phyloP scores from a whole-genome alignment of 345 rosid genomes.

The Erucastrum elatum region DNA sequence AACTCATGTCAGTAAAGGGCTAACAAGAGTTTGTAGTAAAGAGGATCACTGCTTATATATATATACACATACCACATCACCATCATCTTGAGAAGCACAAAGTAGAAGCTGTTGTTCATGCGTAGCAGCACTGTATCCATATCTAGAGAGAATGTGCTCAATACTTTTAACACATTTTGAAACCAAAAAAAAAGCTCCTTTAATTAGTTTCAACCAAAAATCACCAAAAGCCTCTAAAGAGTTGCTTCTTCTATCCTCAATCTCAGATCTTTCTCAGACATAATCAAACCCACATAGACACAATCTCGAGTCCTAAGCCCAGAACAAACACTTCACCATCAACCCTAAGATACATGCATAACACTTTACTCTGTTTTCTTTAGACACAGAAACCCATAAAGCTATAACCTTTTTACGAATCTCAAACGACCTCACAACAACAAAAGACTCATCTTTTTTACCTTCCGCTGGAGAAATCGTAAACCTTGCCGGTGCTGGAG shows the following conservation, averaged over 20 bases:
- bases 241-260: not conserved
- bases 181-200: not conserved
- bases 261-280: not conserved
- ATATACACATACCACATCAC: conserved; percentile 15
- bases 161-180: conserved; percentile 23
- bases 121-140: conserved; percentile 21
- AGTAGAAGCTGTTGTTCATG: conserved; percentile 25
- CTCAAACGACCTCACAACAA: not conserved
- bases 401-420: not conserved
- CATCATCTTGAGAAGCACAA: conserved; percentile 22
- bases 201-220: conserved; percentile 4
- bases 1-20: not conserved
- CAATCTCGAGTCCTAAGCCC: not conserved
- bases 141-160: conserved; percentile 29
- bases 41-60: not conserved
- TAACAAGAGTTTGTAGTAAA: not conserved
- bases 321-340: not conserved
- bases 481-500: conserved; percentile 85
- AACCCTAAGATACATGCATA: not conserved
- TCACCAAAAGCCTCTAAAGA: not conserved
- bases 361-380: conserved; percentile 25
- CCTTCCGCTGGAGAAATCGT: conserved; percentile 78
- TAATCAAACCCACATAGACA: not conserved
- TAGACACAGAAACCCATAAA: not conserved
- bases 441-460: not conserved